phyloP scores from a whole-genome alignment of 495 filamentous ascomycete species.

The Melanomma pulvis-pyrius region DNA sequence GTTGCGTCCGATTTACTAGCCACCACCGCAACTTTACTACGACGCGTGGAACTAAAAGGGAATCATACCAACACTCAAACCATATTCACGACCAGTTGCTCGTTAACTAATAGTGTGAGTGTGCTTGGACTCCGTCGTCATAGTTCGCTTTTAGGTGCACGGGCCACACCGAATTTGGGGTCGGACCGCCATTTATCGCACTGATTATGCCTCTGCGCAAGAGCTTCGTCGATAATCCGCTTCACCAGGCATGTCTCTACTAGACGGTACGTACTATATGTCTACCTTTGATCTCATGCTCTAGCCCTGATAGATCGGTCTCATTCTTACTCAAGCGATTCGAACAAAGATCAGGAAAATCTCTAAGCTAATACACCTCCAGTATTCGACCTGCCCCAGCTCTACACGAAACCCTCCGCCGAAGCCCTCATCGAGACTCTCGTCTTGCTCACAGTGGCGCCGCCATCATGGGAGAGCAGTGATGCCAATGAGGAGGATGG shows the following conservation, averaged over 20 bases:
- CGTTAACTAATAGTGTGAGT: not conserved
- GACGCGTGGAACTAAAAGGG: too few relatives aligned
- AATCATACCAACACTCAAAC: too few relatives aligned
- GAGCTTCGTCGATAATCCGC: not conserved
- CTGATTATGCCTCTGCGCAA: not conserved
- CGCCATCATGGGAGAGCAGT: slow-evolving; percentile 50
- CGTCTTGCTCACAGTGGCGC: slow-evolving; percentile 42
- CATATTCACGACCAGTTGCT: not conserved
- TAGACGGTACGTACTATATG: slow-evolving; percentile 14
- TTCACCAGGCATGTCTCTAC: slow-evolving; percentile 2
- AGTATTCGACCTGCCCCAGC: slow-evolving; percentile 55
- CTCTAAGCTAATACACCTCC: not conserved
- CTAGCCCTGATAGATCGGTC: not conserved
- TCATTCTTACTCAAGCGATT: not conserved
- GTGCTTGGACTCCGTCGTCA: not conserved
- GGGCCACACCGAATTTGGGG: not conserved
- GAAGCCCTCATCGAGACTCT: slow-evolving; percentile 46
- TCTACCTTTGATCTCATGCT: not conserved
- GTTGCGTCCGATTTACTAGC: too few relatives aligned
- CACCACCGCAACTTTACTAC: too few relatives aligned
- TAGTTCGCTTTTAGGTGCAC: not conserved
- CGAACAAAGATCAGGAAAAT: not conserved
- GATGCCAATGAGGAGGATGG: not conserved
- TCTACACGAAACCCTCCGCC: slow-evolving; percentile 51
- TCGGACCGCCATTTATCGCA: not conserved